phyloP scores from a whole-genome alignment of 169 alveolate genomes.

The Cryptosporidium muris region DNA sequence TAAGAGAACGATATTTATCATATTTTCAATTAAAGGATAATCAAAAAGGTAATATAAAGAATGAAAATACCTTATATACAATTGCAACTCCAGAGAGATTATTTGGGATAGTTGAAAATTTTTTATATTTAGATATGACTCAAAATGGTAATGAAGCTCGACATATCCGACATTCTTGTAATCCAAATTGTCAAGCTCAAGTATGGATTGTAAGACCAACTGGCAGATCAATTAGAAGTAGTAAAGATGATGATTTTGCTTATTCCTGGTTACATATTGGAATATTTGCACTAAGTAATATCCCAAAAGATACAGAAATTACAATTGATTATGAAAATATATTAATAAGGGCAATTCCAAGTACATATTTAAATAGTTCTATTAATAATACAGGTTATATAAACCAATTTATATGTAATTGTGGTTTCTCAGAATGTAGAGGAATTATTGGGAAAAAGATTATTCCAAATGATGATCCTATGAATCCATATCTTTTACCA shows the following conservation, averaged over 20 bases:
- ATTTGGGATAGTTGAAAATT: conserved; percentile 49
- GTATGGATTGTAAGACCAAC: conserved; percentile 58
- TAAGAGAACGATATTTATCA: conserved; percentile 42
- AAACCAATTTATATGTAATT: conserved; percentile 15
- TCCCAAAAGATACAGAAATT: conserved; percentile 51
- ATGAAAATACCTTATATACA: neutral
- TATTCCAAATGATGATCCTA: conserved; percentile 5
- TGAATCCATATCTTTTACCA: conserved; percentile 39
- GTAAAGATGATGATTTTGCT: conserved; percentile 13
- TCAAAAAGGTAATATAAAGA: conserved; percentile 16
- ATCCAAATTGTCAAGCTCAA: conserved; percentile 63
- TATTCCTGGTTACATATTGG: conserved; percentile 50
- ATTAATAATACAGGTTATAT: conserved; percentile 5
- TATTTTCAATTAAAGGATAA: conserved; percentile 13
- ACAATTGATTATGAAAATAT: conserved; percentile 68
- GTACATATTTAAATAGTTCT: neutral
- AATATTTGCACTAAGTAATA: conserved; percentile 44
- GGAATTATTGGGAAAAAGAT: conserved; percentile 27
- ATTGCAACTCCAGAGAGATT: conserved; percentile 9
- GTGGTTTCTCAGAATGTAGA: conserved; percentile 34
- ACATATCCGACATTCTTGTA: conserved; percentile 60
- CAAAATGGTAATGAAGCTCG: conserved; percentile 60
- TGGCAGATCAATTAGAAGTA: neutral
- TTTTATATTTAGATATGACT: conserved; percentile 60
- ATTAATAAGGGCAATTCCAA: conserved; percentile 18